Evolutionary conservation across 2,329 filamentous ascomycete genomes (phyloP).

Genomic region (Phyllosticta capitalensis): DNA sequence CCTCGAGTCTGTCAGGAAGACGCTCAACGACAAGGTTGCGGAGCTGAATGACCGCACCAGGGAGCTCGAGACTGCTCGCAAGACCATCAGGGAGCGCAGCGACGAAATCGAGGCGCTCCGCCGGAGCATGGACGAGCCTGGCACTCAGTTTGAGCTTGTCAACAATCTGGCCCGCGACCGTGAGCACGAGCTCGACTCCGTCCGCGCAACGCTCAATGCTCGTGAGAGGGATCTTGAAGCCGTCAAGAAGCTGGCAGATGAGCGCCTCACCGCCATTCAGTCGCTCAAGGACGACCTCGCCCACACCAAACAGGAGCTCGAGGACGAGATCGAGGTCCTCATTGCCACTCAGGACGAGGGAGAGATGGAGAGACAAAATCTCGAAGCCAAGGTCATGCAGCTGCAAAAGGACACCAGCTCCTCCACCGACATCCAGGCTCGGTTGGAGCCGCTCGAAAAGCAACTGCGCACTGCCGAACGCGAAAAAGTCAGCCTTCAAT

Average conservation of each 20-base stretch:
- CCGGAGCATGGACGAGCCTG: conserved; percentile 27
- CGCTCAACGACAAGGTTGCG: conserved; percentile 25
- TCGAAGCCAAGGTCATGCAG: conserved; percentile 47
- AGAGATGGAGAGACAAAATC: conserved; percentile 42
- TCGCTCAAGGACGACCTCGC: conserved; percentile 41
- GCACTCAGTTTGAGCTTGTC: conserved; percentile 32
- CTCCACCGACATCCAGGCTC: conserved; percentile 42
- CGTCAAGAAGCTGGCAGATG: conserved; percentile 25
- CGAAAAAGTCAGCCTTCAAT: conserved; percentile 29
- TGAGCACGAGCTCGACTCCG: conserved; percentile 44
- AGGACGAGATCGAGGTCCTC: conserved; percentile 45
- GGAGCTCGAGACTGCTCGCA: conserved; percentile 26
- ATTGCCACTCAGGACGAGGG: conserved; percentile 35
- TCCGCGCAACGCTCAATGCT: conserved; percentile 35
- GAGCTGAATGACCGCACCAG: conserved; percentile 27
- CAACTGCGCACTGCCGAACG: conserved; percentile 24
- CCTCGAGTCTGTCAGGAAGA: conserved; percentile 20
- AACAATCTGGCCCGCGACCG: conserved; percentile 34
- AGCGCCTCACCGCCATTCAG: conserved; percentile 37
- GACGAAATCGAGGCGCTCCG: conserved; percentile 28
- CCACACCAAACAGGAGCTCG: conserved; percentile 23
- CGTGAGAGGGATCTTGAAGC: conserved; percentile 23
- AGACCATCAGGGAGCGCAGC: conserved; percentile 26
- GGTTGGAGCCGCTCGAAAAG: conserved; percentile 32
- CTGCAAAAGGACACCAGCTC: conserved; percentile 20